phyloP scores from a whole-genome alignment of 2,329 filamentous ascomycete genomes.

The Eurotiales sp. region DNA sequence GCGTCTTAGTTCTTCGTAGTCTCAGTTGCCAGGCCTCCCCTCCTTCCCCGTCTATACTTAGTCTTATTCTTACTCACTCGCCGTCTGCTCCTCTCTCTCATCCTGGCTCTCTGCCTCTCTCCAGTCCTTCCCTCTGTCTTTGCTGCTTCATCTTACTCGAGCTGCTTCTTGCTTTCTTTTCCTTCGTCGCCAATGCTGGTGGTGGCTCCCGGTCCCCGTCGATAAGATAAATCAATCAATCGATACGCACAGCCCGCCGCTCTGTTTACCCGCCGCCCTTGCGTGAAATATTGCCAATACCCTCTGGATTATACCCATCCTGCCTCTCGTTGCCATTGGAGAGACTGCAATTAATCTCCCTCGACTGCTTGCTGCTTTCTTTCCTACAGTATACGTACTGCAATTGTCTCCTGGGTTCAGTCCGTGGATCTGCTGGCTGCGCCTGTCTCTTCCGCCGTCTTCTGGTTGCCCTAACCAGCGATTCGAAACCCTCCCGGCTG shows the following conservation, averaged over 20 bases:
- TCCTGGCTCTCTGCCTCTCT: neutral
- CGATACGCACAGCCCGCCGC: conserved; percentile 4
- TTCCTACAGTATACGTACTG: neutral
- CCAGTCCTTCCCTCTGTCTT: neutral
- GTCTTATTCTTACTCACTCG: conserved; percentile 10
- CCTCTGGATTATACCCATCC: neutral
- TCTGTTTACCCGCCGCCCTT: conserved; percentile 11
- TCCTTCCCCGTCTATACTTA: no score
- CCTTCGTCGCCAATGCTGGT: conserved; percentile 26
- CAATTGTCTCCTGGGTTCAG: neutral
- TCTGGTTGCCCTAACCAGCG: neutral
- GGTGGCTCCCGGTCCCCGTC: conserved; percentile 22
- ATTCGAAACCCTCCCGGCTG: conserved; percentile 4
- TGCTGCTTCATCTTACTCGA: neutral
- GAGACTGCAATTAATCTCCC: no score
- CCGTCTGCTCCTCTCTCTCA: conserved; percentile 3
- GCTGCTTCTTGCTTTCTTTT: neutral
- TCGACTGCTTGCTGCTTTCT: neutral
- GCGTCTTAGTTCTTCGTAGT: no score
- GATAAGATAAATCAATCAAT: conserved; percentile 2
- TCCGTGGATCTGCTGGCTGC: conserved; percentile 8
- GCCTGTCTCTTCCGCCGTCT: conserved; percentile 8
- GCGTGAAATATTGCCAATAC: neutral
- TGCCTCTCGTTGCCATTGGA: neutral
- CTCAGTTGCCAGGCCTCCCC: no score